phyloP scores from a whole-genome alignment of 192 early-diverging fungal genomes.

The Backusella parvicylindrica region DNA sequence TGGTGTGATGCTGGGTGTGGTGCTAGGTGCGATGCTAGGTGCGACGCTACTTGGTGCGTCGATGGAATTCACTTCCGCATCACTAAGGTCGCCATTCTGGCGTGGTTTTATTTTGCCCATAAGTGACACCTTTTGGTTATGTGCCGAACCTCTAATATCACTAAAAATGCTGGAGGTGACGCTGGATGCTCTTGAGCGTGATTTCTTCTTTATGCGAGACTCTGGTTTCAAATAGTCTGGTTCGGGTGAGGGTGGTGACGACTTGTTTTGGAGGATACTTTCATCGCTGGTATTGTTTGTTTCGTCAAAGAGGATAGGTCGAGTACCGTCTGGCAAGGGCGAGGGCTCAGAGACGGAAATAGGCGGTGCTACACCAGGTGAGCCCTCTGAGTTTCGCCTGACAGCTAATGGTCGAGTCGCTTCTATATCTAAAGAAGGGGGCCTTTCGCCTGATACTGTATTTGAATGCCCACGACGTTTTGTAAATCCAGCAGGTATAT shows the following conservation, averaged over 20 bases:
- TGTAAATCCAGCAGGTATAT: neutral
- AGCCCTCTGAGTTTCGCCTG: conserved; percentile 33
- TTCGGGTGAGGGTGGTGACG: neutral
- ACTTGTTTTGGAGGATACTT: neutral
- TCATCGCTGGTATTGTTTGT: neutral
- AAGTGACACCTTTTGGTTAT: neutral
- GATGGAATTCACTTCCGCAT: neutral
- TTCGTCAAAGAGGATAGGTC: neutral
- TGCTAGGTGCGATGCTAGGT: conserved; percentile 10
- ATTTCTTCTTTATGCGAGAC: neutral
- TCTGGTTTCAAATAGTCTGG: neutral
- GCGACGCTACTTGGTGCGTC: conserved; percentile 11
- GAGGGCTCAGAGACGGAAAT: neutral
- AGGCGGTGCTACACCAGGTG: conserved; percentile 4
- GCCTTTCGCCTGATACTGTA: conserved; percentile 11
- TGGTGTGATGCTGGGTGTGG: conserved; percentile 11
- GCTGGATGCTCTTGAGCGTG: conserved; percentile 20
- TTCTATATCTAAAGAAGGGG: neutral
- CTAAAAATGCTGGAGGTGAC: conserved; percentile 3
- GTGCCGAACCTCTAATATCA: neutral
- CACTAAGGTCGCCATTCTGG: conserved; percentile 1
- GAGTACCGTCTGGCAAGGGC: neutral
- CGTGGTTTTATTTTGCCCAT: neutral
- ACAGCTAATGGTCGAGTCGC: neutral
- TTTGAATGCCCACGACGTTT: conserved; percentile 11